Evolutionary conservation across 148 eudicot species (phyloP).

Genomic region (Amaranthus palmeri): DNA sequence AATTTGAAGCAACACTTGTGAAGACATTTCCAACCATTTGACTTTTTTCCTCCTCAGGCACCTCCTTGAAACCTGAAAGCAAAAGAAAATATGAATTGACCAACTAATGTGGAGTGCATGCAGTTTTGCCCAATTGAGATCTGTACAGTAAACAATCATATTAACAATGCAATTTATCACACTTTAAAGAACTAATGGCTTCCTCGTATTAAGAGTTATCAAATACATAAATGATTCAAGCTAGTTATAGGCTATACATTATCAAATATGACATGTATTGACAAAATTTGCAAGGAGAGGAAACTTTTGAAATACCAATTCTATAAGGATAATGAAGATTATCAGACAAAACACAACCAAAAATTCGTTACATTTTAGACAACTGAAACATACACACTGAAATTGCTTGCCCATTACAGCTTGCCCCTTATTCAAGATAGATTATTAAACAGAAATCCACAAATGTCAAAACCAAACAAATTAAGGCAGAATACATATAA

Average conservation of each 20-base stretch:
- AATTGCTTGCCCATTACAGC: background rate
- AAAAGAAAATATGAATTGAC: background rate
- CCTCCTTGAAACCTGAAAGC: slow-evolving; percentile 79
- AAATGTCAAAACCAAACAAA: background rate
- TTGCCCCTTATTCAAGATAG: background rate
- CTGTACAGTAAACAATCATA: background rate
- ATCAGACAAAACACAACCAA: background rate
- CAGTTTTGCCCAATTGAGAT: background rate
- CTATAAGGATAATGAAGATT: background rate
- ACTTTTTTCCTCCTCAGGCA: slow-evolving; percentile 83
- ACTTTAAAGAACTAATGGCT: no score
- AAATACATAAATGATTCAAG: background rate
- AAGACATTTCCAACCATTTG: slow-evolving; percentile 88
- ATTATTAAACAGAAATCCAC: background rate
- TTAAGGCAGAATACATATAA: background rate
- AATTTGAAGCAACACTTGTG: slow-evolving; percentile 75
- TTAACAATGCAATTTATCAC: no score
- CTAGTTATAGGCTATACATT: background rate
- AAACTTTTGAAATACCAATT: background rate
- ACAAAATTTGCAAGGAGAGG: background rate
- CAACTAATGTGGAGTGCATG: background rate
- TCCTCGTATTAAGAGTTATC: background rate
- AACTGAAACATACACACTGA: background rate
- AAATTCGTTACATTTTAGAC: background rate
- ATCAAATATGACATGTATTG: background rate